phyloP scores from a whole-genome alignment of 306 rosid species.

The Quercus glauca region DNA sequence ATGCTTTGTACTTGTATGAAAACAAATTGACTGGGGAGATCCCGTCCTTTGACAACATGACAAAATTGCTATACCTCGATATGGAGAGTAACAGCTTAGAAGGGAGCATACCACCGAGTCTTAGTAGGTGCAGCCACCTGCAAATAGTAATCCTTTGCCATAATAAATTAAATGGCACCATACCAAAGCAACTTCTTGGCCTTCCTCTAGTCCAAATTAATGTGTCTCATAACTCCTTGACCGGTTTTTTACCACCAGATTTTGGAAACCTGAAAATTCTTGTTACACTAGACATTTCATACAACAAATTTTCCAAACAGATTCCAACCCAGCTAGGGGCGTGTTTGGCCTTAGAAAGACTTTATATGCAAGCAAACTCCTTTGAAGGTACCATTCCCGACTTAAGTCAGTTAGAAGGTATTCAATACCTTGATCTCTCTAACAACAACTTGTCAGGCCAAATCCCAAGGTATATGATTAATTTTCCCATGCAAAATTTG shows the following conservation, averaged over 20 bases:
- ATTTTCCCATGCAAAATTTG: background rate
- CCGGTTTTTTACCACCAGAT: background rate
- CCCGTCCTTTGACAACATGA: background rate
- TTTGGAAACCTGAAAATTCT: background rate
- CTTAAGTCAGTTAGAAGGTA: background rate
- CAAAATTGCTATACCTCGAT: background rate
- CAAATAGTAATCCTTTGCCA: background rate
- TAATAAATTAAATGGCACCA: background rate
- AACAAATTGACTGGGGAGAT: background rate
- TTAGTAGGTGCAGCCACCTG: background rate
- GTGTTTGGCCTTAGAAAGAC: background rate
- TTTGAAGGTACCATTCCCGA: background rate
- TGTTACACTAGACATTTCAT: background rate
- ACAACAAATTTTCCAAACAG: background rate
- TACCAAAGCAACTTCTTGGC: background rate
- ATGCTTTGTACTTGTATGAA: fast-evolving
- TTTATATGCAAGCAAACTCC: background rate
- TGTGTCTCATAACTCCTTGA: background rate
- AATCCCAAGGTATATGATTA: background rate
- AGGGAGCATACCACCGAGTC: background rate
- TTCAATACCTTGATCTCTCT: background rate
- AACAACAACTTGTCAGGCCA: background rate
- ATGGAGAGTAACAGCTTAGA: background rate
- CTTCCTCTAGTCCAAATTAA: background rate
- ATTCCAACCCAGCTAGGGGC: background rate